phyloP scores from a whole-genome alignment of 306 rosid species.

The Trichosanthes cucumerina region DNA sequence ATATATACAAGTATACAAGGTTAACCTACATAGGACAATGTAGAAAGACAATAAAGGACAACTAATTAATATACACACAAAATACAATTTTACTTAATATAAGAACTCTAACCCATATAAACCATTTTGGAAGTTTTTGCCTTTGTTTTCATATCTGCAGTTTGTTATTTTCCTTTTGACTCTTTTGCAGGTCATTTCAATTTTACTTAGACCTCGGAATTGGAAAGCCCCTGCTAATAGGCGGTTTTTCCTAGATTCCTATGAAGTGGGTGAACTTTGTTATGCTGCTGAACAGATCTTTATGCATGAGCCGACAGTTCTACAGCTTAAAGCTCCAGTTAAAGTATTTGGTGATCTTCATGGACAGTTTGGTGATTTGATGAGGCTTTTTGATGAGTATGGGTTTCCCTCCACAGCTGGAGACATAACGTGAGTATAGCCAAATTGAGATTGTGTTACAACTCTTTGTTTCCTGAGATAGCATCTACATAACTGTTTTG shows the following conservation, averaged over 20 bases:
- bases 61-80: no score
- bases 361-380: slow-evolving; percentile 98
- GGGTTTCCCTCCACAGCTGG: slow-evolving; percentile 99
- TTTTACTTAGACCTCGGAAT: slow-evolving; percentile 84
- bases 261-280: slow-evolving; percentile 99
- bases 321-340: slow-evolving; percentile 93
- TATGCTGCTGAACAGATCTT: slow-evolving; percentile 98
- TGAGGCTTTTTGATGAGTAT: slow-evolving; percentile 98
- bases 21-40: no score
- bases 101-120: no score
- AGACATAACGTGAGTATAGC: slow-evolving; percentile 80
- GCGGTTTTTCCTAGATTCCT: slow-evolving; percentile 92
- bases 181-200: slow-evolving; percentile 58
- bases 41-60: no score
- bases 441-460: slow-evolving; percentile 2
- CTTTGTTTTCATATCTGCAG: slow-evolving; percentile 10
- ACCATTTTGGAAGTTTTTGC: not conserved
- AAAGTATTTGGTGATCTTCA: slow-evolving; percentile 99
- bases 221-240: slow-evolving; percentile 95
- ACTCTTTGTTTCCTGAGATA: not conserved
- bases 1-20: no score
- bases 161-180: not conserved
- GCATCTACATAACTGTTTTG: not conserved
- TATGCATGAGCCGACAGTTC: slow-evolving; percentile 95
- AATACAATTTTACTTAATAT: no score